phyloP scores from a whole-genome alignment of 1,139 yeast genomes.

The Pneumocystis oryctolagi region DNA sequence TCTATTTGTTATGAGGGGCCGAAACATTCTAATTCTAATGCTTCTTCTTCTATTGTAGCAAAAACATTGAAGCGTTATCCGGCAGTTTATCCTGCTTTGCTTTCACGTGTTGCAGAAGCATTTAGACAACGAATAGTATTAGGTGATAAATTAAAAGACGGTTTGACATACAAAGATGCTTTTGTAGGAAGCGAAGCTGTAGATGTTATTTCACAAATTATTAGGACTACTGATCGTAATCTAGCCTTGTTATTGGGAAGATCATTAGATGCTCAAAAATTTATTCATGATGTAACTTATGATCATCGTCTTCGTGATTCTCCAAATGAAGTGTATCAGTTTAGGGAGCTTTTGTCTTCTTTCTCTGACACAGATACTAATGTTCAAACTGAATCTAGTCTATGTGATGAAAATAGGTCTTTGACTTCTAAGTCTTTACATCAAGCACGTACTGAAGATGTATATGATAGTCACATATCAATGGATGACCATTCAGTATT shows the following conservation, averaged over 20 bases:
- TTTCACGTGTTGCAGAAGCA: slow-evolving; percentile 69
- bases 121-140: slow-evolving; percentile 58
- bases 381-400: background rate
- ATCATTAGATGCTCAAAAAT: slow-evolving; percentile 84
- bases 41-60: background rate
- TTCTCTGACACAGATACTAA: background rate
- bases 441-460: slow-evolving; percentile 11
- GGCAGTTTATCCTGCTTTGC: slow-evolving; percentile 70
- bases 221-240: slow-evolving; percentile 81
- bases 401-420: slow-evolving; percentile 1
- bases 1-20: background rate
- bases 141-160: slow-evolving; percentile 78
- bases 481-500: slow-evolving; percentile 7
- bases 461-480: slow-evolving; percentile 8
- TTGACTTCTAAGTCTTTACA: slow-evolving; percentile 5
- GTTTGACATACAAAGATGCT: slow-evolving; percentile 86
- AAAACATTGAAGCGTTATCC: slow-evolving; percentile 27
- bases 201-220: slow-evolving; percentile 67
- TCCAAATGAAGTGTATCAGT: slow-evolving; percentile 72
- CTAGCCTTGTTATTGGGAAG: slow-evolving; percentile 79
- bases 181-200: slow-evolving; percentile 93
- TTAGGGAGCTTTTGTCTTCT: slow-evolving; percentile 33
- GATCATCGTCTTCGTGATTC: slow-evolving; percentile 87
- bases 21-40: background rate
- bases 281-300: slow-evolving; percentile 90